A percentile compares a stretch with the other conserved stretches of the same genome.
phyloP scores from a whole-genome alignment of 106 monocot genomes.

The Dioscorea dumetorum region DNA sequence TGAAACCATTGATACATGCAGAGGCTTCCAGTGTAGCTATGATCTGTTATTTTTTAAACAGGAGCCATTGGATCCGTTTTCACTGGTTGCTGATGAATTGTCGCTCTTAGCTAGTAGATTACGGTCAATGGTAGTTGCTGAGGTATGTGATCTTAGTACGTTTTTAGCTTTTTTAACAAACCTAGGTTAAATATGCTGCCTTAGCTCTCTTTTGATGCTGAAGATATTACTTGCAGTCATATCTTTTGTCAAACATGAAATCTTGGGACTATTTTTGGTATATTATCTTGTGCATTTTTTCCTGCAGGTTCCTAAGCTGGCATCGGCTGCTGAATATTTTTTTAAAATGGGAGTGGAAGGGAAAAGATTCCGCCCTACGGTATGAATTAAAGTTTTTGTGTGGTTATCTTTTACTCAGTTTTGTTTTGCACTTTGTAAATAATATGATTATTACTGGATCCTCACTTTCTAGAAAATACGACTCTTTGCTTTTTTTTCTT shows the following conservation, averaged over 20 bases:
- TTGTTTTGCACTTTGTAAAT: no score
- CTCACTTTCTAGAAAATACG: no score
- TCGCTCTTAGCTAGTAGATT: conserved; percentile 70
- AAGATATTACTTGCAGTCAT: no score
- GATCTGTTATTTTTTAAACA: conserved; percentile 6
- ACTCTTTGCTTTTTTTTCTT: no score
- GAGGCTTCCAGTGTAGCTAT: no score
- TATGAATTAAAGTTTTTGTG: conserved; percentile 20
- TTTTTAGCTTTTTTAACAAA: neutral
- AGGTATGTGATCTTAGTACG: conserved; percentile 26
- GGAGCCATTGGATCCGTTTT: conserved; percentile 80
- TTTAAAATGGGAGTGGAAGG: conserved; percentile 91
- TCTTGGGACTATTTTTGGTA: no score
- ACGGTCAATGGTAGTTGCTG: conserved; percentile 79
- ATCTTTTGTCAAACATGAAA: no score
- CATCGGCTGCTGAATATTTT: conserved; percentile 92
- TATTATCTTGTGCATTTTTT: no score
- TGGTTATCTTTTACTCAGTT: no score
- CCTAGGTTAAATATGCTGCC: neutral
- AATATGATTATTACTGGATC: no score
- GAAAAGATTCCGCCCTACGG: conserved; percentile 94
- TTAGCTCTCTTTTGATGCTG: no score
- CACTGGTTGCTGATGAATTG: conserved; percentile 88
- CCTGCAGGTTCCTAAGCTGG: conserved; percentile 75
- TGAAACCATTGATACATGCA: no score